Base-by-base conservation (phyloP, 176 grass and related monocot genomes). In the Cenchrus purpureus region DNA sequence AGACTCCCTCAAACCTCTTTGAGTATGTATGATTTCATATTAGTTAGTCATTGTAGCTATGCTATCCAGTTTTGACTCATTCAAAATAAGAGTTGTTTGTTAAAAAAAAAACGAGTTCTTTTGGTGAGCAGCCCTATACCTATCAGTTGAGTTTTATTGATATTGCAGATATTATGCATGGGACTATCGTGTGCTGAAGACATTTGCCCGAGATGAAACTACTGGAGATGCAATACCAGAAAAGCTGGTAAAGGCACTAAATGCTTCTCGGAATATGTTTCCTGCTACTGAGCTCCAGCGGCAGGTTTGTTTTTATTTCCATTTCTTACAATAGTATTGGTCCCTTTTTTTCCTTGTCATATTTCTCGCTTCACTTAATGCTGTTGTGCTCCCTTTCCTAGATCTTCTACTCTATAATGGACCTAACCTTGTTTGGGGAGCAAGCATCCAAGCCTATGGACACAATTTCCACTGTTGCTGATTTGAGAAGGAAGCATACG, bases 381-480 rank as follows among this genome's bases (percentile, higher is more conserved):
- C 10, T 84, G 12, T 14, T 45, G 12, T 85, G 32, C 13, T 62
- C 40, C 10, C 8, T 55, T 51, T 60, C 67, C 28, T 70, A 98
- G 96, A 89, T 95, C 72, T 95, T 98, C 43, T 98, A 98, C 88
- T 98, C 96, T 84, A 87, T 95, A 77, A 92, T 98, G 76, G 96
- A 98, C 78, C 83, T 98, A 54, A 95, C 83, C 74, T 85, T 98
- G 78, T 94, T 95, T 77, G 96, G 93, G 32, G 93, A 93, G 81
- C 93, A 98, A 90, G 12, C 62, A 42, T 87, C 89, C 12, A 76
- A 78, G 48, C 74, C 91, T 75, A 85, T 88, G 77, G 93, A 98
- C 81, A 94, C 89, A 65, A 73, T 98, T 81, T 93, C 96, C 16
- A 88, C 91, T 67, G 81, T 95, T 70, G 91, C 91, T 0, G 73